Conservation (phyloP, 257 asterid species). For the Solanum medicagineum region DNA sequence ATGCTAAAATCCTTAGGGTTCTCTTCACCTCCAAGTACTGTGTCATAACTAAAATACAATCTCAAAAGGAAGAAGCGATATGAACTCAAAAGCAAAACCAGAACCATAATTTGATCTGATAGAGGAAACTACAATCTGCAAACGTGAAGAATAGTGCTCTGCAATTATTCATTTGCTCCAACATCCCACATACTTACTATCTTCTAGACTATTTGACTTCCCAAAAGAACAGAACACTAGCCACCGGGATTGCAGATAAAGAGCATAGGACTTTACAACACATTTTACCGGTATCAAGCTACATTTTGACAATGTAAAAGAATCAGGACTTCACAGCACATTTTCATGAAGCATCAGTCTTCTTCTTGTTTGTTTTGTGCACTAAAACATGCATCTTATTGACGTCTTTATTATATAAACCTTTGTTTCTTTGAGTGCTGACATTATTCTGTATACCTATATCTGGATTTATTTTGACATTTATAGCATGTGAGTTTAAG, state of each 20-base stretch:
- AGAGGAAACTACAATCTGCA: neutral
- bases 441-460: neutral
- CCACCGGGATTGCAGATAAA: neutral
- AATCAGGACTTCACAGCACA: neutral
- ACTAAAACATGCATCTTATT: neutral
- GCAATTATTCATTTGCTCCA: neutral
- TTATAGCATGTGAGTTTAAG: neutral
- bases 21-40: neutral
- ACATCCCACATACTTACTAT: neutral
- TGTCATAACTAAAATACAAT: neutral
- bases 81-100: neutral
- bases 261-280: neutral
- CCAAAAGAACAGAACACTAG: neutral
- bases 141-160: neutral
- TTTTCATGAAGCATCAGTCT: neutral
- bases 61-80: neutral
- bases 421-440: neutral
- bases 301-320: neutral
- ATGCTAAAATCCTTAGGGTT: neutral
- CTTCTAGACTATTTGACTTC: neutral
- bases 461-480: neutral
- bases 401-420: neutral
- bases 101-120: neutral
- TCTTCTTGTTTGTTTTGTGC: neutral
- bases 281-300: neutral